Percentiles rank a stretch among this genome's conserved stretches.
Evolutionary conservation across 2,329 filamentous ascomycete species (phyloP).

Genomic region (Pseudogymnoascus sp.): DNA sequence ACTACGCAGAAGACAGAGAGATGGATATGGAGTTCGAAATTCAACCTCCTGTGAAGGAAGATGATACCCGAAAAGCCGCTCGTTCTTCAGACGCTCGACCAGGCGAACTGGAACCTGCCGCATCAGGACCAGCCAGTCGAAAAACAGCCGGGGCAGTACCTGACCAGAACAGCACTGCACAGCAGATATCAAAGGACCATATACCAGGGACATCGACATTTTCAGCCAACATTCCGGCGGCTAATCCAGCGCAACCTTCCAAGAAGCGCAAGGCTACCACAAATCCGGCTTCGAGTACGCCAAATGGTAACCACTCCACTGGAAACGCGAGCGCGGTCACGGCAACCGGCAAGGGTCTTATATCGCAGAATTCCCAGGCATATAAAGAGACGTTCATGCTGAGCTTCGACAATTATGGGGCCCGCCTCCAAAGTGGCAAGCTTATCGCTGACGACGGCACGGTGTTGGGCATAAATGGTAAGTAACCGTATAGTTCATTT

Average conservation of each 20-base stretch:
- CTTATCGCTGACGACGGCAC: slow-evolving; percentile 89
- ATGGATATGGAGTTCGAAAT: slow-evolving; percentile 83
- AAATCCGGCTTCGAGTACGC: slow-evolving; percentile 23
- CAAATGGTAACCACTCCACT: slow-evolving; percentile 15
- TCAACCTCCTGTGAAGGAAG: slow-evolving; percentile 47
- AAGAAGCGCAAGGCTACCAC: slow-evolving; percentile 77
- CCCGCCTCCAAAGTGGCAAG: slow-evolving; percentile 64
- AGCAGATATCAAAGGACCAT: slow-evolving; percentile 34
- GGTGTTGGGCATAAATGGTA: slow-evolving; percentile 76
- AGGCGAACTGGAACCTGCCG: slow-evolving; percentile 16
- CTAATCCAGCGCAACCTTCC: slow-evolving; percentile 39
- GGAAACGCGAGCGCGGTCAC: background rate
- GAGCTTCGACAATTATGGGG: slow-evolving; percentile 68
- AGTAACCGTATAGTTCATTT: slow-evolving; percentile 30
- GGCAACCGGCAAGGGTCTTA: background rate
- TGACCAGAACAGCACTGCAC: slow-evolving; percentile 22
- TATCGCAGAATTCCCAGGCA: background rate
- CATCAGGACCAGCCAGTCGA: slow-evolving; percentile 29
- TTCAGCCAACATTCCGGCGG: slow-evolving; percentile 37
- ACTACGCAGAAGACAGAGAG: slow-evolving; percentile 93
- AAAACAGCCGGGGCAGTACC: slow-evolving; percentile 30
- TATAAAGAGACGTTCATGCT: slow-evolving; percentile 72
- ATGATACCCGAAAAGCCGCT: slow-evolving; percentile 50
- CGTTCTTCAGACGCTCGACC: slow-evolving; percentile 29
- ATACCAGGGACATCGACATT: slow-evolving; percentile 54